These are phyloP conservation scores for Cephalotrichum gorgonifer DNA, from an alignment of 2,329 filamentous ascomycete species.

Conservation along the genomic window DNA sequence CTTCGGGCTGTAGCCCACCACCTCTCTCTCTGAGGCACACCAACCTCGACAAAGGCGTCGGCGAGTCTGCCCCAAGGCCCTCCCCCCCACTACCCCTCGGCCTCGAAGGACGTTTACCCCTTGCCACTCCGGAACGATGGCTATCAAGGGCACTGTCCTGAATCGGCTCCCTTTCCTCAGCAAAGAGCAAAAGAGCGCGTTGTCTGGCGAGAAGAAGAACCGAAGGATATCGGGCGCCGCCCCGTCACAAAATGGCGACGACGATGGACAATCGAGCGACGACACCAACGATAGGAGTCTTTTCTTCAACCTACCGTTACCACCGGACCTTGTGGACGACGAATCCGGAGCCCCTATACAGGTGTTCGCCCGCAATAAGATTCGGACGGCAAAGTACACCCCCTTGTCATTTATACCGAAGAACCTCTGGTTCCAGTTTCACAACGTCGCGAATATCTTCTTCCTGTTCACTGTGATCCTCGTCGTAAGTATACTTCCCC, in stretches of 20 bases:
- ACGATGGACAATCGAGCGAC: constrained; percentile 24
- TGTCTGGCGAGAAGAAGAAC: constrained; percentile 59
- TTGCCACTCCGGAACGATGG: constrained; percentile 47
- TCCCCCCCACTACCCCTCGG: too few species aligned
- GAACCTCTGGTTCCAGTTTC: constrained; percentile 95
- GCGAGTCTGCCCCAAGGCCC: background rate
- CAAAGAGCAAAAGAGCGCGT: constrained; percentile 53
- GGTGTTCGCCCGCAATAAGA: constrained; percentile 83
- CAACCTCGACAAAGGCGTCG: background rate
- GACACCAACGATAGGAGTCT: constrained; percentile 44
- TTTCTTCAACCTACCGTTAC: constrained; percentile 81
- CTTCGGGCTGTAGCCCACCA: constrained; percentile 4
- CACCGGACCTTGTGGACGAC: constrained; percentile 64
- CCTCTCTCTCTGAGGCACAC: background rate
- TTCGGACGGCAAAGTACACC: constrained; percentile 95
- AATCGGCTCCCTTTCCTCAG: constrained; percentile 80
- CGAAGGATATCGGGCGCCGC: constrained; percentile 28
- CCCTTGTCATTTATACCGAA: constrained; percentile 91
- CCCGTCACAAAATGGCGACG: constrained; percentile 11
- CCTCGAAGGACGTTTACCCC: background rate
- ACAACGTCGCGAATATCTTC: constrained; percentile 97
- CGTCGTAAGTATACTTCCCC: constrained; percentile 51
- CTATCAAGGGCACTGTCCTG: constrained; percentile 60
- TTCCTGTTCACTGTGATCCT: constrained; percentile 96
- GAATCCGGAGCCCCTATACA: constrained; percentile 58